Evolutionary conservation across 2,329 filamentous ascomycete species (phyloP).

Genomic region (Microdochium paspali): DNA sequence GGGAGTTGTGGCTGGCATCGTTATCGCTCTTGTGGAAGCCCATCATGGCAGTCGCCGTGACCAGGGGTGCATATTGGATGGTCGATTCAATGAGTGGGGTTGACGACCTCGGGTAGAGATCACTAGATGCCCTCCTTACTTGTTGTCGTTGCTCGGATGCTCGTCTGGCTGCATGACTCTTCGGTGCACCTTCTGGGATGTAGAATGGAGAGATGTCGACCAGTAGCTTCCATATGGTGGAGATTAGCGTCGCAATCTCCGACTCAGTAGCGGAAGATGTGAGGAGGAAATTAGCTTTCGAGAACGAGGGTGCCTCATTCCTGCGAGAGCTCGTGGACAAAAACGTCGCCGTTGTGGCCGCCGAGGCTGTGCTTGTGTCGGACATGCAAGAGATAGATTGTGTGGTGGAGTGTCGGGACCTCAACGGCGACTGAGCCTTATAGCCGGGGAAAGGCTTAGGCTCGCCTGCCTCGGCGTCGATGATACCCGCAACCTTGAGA

Average conservation of each 20-base stretch:
- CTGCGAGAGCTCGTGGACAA: constrained; percentile 4
- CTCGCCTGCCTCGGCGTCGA: constrained; percentile 32
- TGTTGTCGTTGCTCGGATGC: not conserved
- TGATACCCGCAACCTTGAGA: constrained; percentile 49
- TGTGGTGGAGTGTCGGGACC: constrained; percentile 10
- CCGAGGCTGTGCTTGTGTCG: constrained; percentile 2
- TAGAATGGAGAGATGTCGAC: constrained; percentile 36
- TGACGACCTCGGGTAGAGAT: not conserved
- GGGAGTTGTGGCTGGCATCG: not conserved
- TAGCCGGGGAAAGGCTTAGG: constrained; percentile 9
- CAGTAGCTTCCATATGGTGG: constrained; percentile 39
- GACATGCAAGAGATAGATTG: constrained; percentile 17
- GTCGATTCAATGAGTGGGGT: constrained; percentile 9
- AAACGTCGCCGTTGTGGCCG: constrained; percentile 4
- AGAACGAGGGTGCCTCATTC: constrained; percentile 22
- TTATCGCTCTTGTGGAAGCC: constrained; percentile 6
- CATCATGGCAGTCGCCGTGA: constrained; percentile 13
- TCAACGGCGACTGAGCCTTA: constrained; percentile 4
- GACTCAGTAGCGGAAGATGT: constrained; percentile 41
- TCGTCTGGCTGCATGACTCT: not conserved
- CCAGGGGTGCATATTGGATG: constrained; percentile 11
- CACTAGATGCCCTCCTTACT: not conserved
- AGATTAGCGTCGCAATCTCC: constrained; percentile 45
- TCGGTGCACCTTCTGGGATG: constrained; percentile 22
- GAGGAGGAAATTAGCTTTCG: constrained; percentile 47